Evolutionary conservation across 345 rosid species (phyloP), one percentile per base, ranked within the genome.

Genomic region (Carallia brachiata): DNA sequence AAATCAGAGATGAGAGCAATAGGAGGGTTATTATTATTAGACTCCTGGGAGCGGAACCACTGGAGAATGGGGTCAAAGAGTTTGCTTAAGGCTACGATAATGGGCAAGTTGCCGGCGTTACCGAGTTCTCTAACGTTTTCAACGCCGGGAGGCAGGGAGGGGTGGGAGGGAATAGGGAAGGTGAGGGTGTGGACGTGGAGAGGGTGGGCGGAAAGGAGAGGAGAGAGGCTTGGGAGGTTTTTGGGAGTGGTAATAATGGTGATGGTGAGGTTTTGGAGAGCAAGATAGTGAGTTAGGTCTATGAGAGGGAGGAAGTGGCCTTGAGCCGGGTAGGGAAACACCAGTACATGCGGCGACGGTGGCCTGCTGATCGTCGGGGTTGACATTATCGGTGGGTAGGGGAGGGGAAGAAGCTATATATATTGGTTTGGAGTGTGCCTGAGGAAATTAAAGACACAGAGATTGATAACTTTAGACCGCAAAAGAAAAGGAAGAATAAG

Each of bases 311-410:
- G 86, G 53, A 65, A 61, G 79, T 89, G 96, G 72, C 96, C 96
- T 72, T 88, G 90, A 0, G 94, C 97, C 39, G 97, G 92, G 74
- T 74, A 83, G 0, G 93, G 91, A 63, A 89, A 88, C 55, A 89
- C 75, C 17, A 86, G 73, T 17, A 91, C 27, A 73, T 89, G 96
- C 1, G 84, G 73, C 16, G 60, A 4, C 34, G 34, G 72, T 15
- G 56, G 13, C 37, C 17, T 28, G 50, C 7, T 18, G 5, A 23
- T 2, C 3, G 34, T 16, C 1, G 17, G 30, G 47, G 52, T 5
- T 15, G 54, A 23, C 54, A 55, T 40, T 27, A 3, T 55, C 23
- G 23, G 2, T 16, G 32, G 17, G 4, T 60, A 18, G 17, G 7
- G 59, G 2, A 18, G 5, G 9, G 6, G 27, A 54, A 16, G 32